Conservation (phyloP, 768 basidiomycete species). For the Tylopilus plumbeoviolaceoides region DNA sequence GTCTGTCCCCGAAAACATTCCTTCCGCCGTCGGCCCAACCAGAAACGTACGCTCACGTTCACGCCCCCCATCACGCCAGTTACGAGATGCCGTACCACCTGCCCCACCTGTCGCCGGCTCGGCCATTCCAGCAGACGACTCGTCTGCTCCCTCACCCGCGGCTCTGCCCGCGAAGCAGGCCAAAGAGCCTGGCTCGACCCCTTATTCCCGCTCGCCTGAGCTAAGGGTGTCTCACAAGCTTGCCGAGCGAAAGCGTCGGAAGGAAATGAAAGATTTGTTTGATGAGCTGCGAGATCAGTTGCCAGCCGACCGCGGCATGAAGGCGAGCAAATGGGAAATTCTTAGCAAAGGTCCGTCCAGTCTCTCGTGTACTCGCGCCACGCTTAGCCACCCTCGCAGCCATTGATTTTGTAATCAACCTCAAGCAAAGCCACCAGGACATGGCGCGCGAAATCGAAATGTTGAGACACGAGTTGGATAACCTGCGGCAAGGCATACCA, state of each 20-base stretch:
- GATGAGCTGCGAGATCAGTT: constrained; percentile 93
- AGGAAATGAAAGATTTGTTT: constrained; percentile 99
- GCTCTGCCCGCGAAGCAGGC: constrained; percentile 32
- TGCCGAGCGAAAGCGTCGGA: constrained; percentile 93
- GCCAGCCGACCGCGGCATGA: constrained; percentile 90
- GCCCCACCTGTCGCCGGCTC: constrained; percentile 36
- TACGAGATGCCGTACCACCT: constrained; percentile 39
- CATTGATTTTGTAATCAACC: constrained; percentile 79
- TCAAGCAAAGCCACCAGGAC: constrained; percentile 75
- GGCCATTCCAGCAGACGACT: constrained; percentile 39
- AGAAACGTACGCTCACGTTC: constrained; percentile 63
- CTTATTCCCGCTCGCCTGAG: constrained; percentile 95
- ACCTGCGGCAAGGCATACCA: constrained; percentile 54
- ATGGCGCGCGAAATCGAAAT: constrained; percentile 77
- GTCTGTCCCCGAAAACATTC: constrained; percentile 64
- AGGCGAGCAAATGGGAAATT: constrained; percentile 99
- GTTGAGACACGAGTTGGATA: constrained; percentile 70
- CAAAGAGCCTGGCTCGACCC: constrained; percentile 59
- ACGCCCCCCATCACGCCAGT: constrained; percentile 65
- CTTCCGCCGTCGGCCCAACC: constrained; percentile 41
- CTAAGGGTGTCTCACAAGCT: constrained; percentile 94
- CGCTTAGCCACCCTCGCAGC: constrained; percentile 40
- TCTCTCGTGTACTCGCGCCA: not conserved
- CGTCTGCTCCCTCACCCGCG: constrained; percentile 33
- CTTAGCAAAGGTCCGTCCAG: constrained; percentile 77